phyloP scores from a whole-genome alignment of 257 asterid genomes.

The Orobanche coerulescens region DNA sequence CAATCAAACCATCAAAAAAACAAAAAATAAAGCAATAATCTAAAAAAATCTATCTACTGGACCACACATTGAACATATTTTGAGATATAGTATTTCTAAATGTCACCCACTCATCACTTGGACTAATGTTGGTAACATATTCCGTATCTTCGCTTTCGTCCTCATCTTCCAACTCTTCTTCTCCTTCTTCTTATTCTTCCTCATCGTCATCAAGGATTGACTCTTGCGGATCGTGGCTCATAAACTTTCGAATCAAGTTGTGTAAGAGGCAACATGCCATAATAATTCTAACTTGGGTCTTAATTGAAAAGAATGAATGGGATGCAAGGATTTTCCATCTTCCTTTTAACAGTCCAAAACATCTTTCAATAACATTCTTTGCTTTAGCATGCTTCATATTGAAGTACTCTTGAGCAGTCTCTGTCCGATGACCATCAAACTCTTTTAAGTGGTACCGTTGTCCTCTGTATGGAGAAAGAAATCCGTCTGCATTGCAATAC shows the following conservation, averaged over 20 bases:
- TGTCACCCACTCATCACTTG: too few relatives aligned
- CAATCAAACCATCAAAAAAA: too few relatives aligned
- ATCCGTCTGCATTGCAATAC: neutral
- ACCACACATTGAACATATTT: too few relatives aligned
- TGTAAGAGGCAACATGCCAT: neutral
- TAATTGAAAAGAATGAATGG: neutral
- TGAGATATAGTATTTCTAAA: too few relatives aligned
- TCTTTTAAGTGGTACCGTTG: neutral
- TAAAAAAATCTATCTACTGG: too few relatives aligned
- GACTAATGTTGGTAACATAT: too few relatives aligned
- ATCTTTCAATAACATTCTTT: neutral
- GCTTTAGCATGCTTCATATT: neutral
- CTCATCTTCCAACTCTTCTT: too few relatives aligned
- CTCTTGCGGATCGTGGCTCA: slow-evolving; percentile 5
- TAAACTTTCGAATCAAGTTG: neutral
- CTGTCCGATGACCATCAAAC: neutral
- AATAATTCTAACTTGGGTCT: neutral
- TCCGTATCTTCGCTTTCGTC: too few relatives aligned
- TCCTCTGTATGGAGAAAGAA: neutral
- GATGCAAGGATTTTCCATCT: neutral
- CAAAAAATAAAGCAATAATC: too few relatives aligned
- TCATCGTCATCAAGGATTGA: neutral
- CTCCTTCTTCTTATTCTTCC: too few relatives aligned
- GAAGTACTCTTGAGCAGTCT: neutral
- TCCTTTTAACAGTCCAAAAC: neutral